Base-by-base conservation (phyloP, 2,329 filamentous ascomycete genomes). In the Parastagonospora avenae region DNA sequence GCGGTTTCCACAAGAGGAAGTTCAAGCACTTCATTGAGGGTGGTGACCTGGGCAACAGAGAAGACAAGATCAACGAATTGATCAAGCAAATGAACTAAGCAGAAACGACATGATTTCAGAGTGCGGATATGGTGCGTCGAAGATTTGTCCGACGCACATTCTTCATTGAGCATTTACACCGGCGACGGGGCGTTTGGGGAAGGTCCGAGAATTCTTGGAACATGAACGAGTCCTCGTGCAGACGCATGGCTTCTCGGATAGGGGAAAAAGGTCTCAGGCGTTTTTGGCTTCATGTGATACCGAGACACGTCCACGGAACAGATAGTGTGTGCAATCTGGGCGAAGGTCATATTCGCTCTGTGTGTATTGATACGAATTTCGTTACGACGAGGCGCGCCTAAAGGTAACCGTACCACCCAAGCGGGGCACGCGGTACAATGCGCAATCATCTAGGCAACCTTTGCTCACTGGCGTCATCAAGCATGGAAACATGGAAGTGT, bases 1-100 rank as follows among this genome's bases (percentile, higher is more conserved):
- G 94, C 78, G 93, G 94, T 64, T 99, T 97, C 91, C 89, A 89
- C 71, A 80, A 89, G 72, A 86, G 94, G 82, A 99, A 97, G 85
- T 97, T 97, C 88, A 94, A 92, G 85, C 92, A 97, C 85, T 97
- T 91, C 83, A 90, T 97, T 62, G 90, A 97, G 85, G 94, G 93
- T 80, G 94, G 94, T 88, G 94, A 99, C 80, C 83, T 95, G 71
- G 94, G 94, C 78, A 97, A 99, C 87, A 90, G 94, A 68, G 94
- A 99, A 85, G 92, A 97, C 74, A 88, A 92, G 83, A 97, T 97
- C 87, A 97, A 97, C 81, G 84, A 80, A 73, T 86, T 97, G 76
- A 89, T 99, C 83, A 87, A 91, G 80, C 91, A 96, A 84, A 97
- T 97, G 94, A 97, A 97, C 87, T 99, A 95, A 76, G 16, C 42